Evolutionary conservation across 495 filamentous ascomycete species (phyloP), one percentile per base, ranked within the genome.

Genomic region (Schizothecium vesticola): DNA sequence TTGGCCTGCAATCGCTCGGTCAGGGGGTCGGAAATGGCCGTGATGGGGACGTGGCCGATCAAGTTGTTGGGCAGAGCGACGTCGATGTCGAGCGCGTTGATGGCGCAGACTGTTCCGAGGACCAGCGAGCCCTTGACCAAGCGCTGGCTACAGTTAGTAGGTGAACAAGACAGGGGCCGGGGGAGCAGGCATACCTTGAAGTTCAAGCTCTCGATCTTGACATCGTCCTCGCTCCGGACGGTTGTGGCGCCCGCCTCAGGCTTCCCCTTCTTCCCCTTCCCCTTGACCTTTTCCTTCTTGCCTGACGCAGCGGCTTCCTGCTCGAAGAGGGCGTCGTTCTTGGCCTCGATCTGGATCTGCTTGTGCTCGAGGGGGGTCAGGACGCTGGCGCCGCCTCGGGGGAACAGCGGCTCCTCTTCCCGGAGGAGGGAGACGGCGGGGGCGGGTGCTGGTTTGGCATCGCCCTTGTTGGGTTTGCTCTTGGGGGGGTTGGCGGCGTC

Each of bases 281-380:
- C 78, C 80, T 84, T 75, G 21, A 12, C 59, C 84, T 82, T 73
- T 69, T 73, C 22, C 75, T 81, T 80, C 77, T 84, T 72, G 21
- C 69, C 71, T 7, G 71, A 69, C 65, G 74, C 73, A 25, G 82
- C 80, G 16, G 86, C 85, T 66, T 88, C 86, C 71, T 96, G 88
- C 80, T 98, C 95, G 74, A 97, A 97, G 10, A 98, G 83, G 25
- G 94, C 94, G 84, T 99, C 95, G 73, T 89, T 87, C 70, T 88
- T 93, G 29, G 95, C 95, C 78, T 98, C 90, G 68, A 95, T 91
- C 73, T 95, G 91, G 72, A 99, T 97, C 78, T 98, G 92, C 81
- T 97, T 97, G 71, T 95, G 89, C 76, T 99, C 95, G 63, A 99
- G 84, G 25, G 95, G 93, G 9, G 95, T 97, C 78, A 99, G 81